Evolutionary conservation across 257 asterid species (phyloP), one percentile per base, ranked within the genome.

Genomic region (Thymus mandschuricus): DNA sequence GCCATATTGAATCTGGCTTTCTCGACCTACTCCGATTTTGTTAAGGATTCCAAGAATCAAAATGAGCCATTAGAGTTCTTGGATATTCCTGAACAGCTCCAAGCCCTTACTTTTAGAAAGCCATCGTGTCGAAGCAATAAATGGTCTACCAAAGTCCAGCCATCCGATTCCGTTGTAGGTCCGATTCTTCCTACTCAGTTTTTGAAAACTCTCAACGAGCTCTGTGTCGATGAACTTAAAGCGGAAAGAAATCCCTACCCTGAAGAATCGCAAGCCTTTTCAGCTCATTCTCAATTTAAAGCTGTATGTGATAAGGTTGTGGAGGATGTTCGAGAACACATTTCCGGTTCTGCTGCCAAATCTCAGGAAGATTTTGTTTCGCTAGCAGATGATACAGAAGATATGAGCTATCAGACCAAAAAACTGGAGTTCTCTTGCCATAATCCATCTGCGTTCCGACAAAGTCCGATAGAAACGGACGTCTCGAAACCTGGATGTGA

Each of bases 171-270:
- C 30, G 69, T 79, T 65, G 83, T 79, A 21, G 87, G 88, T 56
- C 86, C 89, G 8, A 29, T 79, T 49, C 72, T 89, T 71, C 91
- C 97, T 44, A 78, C 81, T 81, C 94, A 76, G 52, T 73, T 89
- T 69, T 68, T 88, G 81, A 75, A 76, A 10, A 78, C 83, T 68
- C 96, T 92, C 73, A 78, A 81, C 49, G 64, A 69, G 56, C 75
- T 83, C 6, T 71, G 12, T 51, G 11, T 34, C 28, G 83, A 85
- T 38, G 89, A 80, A 27, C 76, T n/a, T 34, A 80, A 82, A 64
- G 67, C 51, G 41, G 77, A 67, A 74, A 71, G 71, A 51, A 74
- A 71, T 43, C 63, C 33, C 57, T 44, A 72, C 68, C 40, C n/a
- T 11, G 79, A 77, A 57, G 85, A 84, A 55, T 66, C 80, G 48